phyloP scores from a whole-genome alignment of 768 basidiomycete genomes.

The Boletus bicolor region DNA sequence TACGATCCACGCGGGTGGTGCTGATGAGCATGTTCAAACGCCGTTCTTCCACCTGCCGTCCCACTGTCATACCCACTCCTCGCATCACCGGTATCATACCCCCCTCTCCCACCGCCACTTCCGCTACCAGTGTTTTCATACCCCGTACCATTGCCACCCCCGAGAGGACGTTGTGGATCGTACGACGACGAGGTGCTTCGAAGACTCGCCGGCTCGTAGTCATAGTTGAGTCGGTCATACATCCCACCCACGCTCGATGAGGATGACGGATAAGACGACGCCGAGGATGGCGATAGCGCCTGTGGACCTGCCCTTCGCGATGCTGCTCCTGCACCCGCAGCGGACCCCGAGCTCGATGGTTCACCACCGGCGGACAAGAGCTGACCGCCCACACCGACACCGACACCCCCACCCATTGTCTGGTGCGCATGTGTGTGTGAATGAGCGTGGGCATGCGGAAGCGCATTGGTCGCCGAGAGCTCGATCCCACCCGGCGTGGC shows the following conservation, averaged over 20 bases:
- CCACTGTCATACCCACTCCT: slow-evolving; percentile 24
- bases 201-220: slow-evolving; percentile 16
- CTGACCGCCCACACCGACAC: slow-evolving; percentile 16
- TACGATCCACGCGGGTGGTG: slow-evolving; percentile 28
- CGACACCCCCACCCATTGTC: slow-evolving; percentile 6
- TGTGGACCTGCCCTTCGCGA: slow-evolving; percentile 18
- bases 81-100: slow-evolving; percentile 17
- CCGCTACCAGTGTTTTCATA: slow-evolving; percentile 18
- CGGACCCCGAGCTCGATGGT: slow-evolving; percentile 9
- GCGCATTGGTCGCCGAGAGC: slow-evolving; percentile 17
- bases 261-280: slow-evolving; percentile 17
- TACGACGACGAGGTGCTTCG: slow-evolving; percentile 18
- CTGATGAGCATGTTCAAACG: slow-evolving; percentile 28
- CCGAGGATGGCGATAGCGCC: slow-evolving; percentile 8
- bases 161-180: slow-evolving; percentile 21
- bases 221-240: slow-evolving; percentile 24
- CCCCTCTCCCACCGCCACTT: slow-evolving; percentile 14
- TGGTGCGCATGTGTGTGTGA: slow-evolving; percentile 12
- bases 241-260: slow-evolving; percentile 16
- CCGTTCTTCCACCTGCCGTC: slow-evolving; percentile 8
- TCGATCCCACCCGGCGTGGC: slow-evolving; percentile 33
- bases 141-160: slow-evolving; percentile 1
- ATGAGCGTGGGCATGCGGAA: slow-evolving; percentile 10
- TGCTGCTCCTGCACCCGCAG: background rate
- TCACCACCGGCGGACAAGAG: slow-evolving; percentile 17